phyloP scores from a whole-genome alignment of 2,329 filamentous ascomycete genomes.

The Periconia macrospinosa region DNA sequence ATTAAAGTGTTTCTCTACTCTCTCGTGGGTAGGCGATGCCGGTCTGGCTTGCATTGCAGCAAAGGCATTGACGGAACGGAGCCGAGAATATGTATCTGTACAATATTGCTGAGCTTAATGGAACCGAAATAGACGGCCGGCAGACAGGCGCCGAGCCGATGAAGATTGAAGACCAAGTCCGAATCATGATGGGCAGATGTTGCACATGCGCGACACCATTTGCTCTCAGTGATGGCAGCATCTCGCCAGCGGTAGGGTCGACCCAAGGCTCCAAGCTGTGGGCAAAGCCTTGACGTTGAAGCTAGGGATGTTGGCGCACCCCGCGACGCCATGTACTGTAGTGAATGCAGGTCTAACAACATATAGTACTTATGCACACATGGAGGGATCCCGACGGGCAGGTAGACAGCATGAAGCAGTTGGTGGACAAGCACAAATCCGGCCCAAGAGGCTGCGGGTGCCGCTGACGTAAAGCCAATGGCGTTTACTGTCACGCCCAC shows the following conservation, averaged over 20 bases:
- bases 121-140: conserved; percentile 7
- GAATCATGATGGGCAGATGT: neutral
- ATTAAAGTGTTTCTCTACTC: neutral
- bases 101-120: conserved; percentile 8
- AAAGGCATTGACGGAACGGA: conserved; percentile 1
- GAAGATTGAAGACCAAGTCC: neutral
- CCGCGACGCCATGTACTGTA: no score
- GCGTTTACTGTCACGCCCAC: conserved; percentile 12
- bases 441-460: neutral
- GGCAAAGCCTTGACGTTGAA: no score
- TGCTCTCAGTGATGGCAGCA: neutral
- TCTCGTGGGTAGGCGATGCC: conserved; percentile 10
- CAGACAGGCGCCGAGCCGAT: neutral
- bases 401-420: no score
- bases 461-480: conserved; percentile 13
- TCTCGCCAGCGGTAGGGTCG: no score
- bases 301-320: neutral
- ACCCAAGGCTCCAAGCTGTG: no score
- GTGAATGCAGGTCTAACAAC: no score
- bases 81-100: conserved; percentile 23
- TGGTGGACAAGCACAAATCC: neutral
- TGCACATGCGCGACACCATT: neutral
- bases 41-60: conserved; percentile 13
- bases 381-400: no score
- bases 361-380: no score